A percentile compares a stretch with the other conserved stretches of the same genome.
Conservation (phyloP, 306 rosid genomes). For the Prunus kanzakura region DNA sequence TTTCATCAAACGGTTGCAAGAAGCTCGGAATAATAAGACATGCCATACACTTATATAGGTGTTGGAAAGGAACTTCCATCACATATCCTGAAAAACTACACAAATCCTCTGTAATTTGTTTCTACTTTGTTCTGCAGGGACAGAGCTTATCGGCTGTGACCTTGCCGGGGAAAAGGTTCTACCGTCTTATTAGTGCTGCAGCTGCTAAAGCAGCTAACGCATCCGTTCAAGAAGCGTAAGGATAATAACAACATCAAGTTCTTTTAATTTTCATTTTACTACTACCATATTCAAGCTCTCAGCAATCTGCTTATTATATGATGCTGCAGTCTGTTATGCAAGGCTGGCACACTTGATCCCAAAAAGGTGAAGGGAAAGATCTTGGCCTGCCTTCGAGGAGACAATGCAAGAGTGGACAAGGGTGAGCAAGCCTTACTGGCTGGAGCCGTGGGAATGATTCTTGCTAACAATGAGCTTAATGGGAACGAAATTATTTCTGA, state of each 20-base stretch:
- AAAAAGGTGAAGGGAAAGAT: constrained; percentile 82
- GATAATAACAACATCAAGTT: not conserved
- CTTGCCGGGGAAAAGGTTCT: constrained; percentile 40
- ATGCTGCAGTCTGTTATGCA: constrained; percentile 59
- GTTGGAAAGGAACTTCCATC: not conserved
- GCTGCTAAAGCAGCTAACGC: constrained; percentile 57
- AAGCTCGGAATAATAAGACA: not conserved
- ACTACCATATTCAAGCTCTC: not conserved
- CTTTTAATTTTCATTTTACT: not conserved
- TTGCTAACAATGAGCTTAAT: constrained; percentile 47
- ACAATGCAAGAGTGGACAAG: constrained; percentile 80
- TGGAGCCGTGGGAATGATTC: constrained; percentile 89
- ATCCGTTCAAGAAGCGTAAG: constrained; percentile 68
- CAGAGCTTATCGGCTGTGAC: constrained; percentile 59
- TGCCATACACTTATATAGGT: not conserved
- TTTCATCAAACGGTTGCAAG: too few species aligned
- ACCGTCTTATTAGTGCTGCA: constrained; percentile 53
- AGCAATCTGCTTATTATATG: not conserved
- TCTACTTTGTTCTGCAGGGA: constrained; percentile 48
- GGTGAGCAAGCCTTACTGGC: constrained; percentile 75
- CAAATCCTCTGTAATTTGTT: not conserved
- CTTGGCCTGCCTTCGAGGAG: constrained; percentile 73
- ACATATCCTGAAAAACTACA: not conserved
- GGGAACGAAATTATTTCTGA: constrained; percentile 86
- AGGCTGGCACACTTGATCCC: constrained; percentile 73